Conservation (phyloP, 441 rosid species). For the Populus hybrid region DNA sequence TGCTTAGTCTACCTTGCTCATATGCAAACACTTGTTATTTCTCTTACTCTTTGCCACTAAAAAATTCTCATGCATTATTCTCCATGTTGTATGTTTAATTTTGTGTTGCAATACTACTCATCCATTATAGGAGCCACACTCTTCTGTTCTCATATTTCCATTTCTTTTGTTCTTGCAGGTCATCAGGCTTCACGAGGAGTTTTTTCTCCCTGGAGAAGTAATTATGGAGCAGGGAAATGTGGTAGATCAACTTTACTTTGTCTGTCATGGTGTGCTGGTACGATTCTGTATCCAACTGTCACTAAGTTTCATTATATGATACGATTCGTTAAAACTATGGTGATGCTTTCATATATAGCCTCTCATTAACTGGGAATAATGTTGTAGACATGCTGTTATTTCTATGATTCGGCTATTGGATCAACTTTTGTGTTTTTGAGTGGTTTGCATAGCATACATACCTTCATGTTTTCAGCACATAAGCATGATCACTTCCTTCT, state of each 20-base stretch:
- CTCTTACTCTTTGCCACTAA: background rate
- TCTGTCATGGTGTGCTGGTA: constrained; percentile 89
- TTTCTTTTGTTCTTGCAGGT: constrained; percentile 42
- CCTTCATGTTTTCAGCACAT: background rate
- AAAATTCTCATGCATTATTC: background rate
- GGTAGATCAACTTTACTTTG: constrained; percentile 90
- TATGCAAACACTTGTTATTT: constrained; percentile 3
- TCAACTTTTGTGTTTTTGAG: background rate
- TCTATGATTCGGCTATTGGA: background rate
- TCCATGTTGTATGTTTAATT: background rate
- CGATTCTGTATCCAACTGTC: constrained; percentile 6
- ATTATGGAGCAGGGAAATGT: constrained; percentile 87
- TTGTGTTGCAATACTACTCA: constrained; percentile 8
- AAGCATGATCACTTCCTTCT: background rate
- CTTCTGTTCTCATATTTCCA: background rate
- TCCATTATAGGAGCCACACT: background rate
- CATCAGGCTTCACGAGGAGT: constrained; percentile 86
- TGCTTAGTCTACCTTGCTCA: background rate
- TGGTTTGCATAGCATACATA: background rate
- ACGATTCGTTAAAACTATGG: background rate
- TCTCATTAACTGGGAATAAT: background rate
- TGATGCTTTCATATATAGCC: background rate
- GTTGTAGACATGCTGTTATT: background rate
- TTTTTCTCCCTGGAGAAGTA: constrained; percentile 94
- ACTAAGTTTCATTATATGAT: background rate